Evolutionary conservation across 805 yeast species (phyloP).

Genomic region (Kodamaea neixiangensis): DNA sequence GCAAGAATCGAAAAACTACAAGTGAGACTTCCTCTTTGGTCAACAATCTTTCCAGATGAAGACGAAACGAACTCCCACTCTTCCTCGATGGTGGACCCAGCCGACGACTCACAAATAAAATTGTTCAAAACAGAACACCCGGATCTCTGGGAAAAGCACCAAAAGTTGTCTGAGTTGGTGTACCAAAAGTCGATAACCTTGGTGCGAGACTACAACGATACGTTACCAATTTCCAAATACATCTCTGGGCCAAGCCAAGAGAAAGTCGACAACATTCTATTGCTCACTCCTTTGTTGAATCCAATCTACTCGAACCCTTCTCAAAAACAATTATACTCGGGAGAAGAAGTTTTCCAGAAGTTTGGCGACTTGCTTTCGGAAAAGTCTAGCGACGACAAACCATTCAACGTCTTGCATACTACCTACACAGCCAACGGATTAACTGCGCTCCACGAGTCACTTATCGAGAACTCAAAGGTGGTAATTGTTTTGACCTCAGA

Average conservation of each 20-base stretch:
- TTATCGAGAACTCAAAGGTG: slow-evolving; percentile 52
- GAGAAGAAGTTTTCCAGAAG: slow-evolving; percentile 54
- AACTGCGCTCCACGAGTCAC: slow-evolving; percentile 54
- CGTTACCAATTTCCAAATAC: slow-evolving; percentile 49
- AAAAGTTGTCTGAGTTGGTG: slow-evolving; percentile 43
- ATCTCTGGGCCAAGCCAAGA: slow-evolving; percentile 24
- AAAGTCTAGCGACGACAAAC: slow-evolving; percentile 21
- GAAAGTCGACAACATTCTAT: slow-evolving; percentile 28
- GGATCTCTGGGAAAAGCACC: slow-evolving; percentile 44
- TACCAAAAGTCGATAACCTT: slow-evolving; percentile 55
- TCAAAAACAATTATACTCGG: slow-evolving; percentile 31
- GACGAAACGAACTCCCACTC: slow-evolving; percentile 23
- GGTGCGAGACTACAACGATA: slow-evolving; percentile 53
- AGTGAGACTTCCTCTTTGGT: slow-evolving; percentile 46
- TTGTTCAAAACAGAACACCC: slow-evolving; percentile 31
- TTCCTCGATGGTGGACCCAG: slow-evolving; percentile 14
- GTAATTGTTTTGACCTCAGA: slow-evolving; percentile 59
- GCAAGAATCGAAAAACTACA: slow-evolving; percentile 47
- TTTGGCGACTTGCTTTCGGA: slow-evolving; percentile 50
- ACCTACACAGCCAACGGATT: slow-evolving; percentile 60
- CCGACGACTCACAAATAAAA: slow-evolving; percentile 10
- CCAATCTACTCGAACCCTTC: slow-evolving; percentile 32
- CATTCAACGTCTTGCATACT: slow-evolving; percentile 55
- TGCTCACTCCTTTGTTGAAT: slow-evolving; percentile 40
- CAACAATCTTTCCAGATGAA: slow-evolving; percentile 32